These are phyloP conservation scores for Sambucus nigra DNA, from an alignment of 129 eudicot genomes.

Conservation along the genomic window DNA sequence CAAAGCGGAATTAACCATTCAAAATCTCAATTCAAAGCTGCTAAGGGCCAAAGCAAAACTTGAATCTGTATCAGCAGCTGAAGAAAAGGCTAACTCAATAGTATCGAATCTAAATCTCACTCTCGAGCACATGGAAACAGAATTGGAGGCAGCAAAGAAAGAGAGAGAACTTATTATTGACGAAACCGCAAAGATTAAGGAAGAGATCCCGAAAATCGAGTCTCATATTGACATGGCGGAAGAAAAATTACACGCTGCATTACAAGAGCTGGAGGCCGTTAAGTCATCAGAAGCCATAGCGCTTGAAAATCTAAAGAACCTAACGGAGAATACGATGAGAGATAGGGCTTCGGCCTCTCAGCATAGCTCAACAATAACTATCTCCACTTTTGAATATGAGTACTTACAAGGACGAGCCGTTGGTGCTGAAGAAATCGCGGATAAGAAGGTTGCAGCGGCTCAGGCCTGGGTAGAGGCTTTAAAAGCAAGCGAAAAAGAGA, in stretches of 20 bases:
- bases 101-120: slow-evolving; percentile 27
- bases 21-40: slow-evolving; percentile 57
- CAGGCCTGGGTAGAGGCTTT: slow-evolving; percentile 71
- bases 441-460: slow-evolving; percentile 78
- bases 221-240: slow-evolving; percentile 36
- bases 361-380: slow-evolving; percentile 35
- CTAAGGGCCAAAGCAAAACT: slow-evolving; percentile 55
- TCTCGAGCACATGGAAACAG: slow-evolving; percentile 36
- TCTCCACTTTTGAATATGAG: slow-evolving; percentile 58
- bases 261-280: slow-evolving; percentile 41
- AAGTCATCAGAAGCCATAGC: slow-evolving; percentile 54
- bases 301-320: slow-evolving; percentile 31
- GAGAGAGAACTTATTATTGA: slow-evolving; percentile 28
- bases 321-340: slow-evolving; percentile 30
- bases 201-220: slow-evolving; percentile 29
- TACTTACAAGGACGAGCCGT: slow-evolving; percentile 49
- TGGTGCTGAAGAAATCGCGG: slow-evolving; percentile 58
- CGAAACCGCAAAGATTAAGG: slow-evolving; percentile 34
- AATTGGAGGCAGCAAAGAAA: slow-evolving; percentile 35
- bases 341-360: slow-evolving; percentile 39
- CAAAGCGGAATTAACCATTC: slow-evolving; percentile 42
- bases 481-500: slow-evolving; percentile 61
- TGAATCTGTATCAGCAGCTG: slow-evolving; percentile 40
- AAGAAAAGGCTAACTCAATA: slow-evolving; percentile 33
- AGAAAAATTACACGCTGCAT: slow-evolving; percentile 37